Conservation (phyloP, 1,284 basidiomycete genomes). For the Nidula niveotomentosa region DNA sequence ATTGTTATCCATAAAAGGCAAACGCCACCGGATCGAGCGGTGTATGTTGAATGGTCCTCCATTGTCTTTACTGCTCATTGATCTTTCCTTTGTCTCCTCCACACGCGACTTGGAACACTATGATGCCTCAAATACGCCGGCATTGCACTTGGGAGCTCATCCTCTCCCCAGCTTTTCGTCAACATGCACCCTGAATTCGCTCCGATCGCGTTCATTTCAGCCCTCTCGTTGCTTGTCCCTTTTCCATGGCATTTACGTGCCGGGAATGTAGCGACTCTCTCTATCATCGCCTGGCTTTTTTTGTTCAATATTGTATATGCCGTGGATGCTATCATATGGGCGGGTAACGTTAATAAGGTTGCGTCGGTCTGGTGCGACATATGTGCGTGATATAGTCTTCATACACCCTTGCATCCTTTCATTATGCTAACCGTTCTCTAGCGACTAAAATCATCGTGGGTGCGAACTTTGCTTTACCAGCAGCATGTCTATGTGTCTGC, state of each 20-base stretch:
- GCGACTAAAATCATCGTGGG: constrained; percentile 24
- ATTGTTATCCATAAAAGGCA: no score
- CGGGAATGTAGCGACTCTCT: constrained; percentile 49
- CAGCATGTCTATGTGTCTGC: constrained; percentile 39
- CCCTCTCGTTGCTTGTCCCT: constrained; percentile 33
- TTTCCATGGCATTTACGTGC: constrained; percentile 47
- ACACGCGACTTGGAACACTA: no score
- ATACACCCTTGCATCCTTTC: no score
- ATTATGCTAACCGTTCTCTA: no score
- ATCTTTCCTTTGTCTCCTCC: no score
- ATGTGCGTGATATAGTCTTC: constrained; percentile 4
- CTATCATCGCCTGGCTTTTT: constrained; percentile 53
- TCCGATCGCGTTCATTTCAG: constrained; percentile 29
- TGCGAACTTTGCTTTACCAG: constrained; percentile 23
- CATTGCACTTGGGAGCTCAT: no score
- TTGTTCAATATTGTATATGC: constrained; percentile 41
- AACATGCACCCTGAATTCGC: constrained; percentile 26
- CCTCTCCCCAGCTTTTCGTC: neutral
- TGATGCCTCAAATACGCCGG: no score
- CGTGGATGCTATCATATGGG: constrained; percentile 55
- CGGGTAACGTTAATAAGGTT: constrained; percentile 31
- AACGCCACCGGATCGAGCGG: no score
- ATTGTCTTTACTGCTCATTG: no score
- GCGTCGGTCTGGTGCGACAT: constrained; percentile 60
- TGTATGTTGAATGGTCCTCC: no score